These are phyloP conservation scores for Penicillium odoratum DNA, from an alignment of 495 filamentous ascomycete species.

Conservation along the genomic window DNA sequence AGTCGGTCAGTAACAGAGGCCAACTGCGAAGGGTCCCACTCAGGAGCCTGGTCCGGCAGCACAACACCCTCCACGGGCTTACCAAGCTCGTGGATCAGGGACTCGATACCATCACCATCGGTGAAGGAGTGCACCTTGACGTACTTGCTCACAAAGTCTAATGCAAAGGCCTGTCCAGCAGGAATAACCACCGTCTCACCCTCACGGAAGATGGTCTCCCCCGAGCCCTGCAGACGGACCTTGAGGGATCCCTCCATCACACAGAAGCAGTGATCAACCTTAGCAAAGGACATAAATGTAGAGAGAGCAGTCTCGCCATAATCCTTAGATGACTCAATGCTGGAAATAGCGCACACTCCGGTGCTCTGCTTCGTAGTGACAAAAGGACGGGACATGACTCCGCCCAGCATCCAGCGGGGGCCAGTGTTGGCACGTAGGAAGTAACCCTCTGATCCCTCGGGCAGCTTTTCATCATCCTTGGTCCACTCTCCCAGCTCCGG, in stretches of 20 bases:
- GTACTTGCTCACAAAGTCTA: slow-evolving; percentile 41
- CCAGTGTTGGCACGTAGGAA: slow-evolving; percentile 45
- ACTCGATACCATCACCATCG: slow-evolving; percentile 44
- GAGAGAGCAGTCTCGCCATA: slow-evolving; percentile 34
- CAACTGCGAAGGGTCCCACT: slow-evolving; percentile 24
- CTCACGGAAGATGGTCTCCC: slow-evolving; percentile 31
- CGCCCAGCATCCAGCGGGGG: slow-evolving; percentile 43
- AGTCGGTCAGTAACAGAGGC: slow-evolving; percentile 19
- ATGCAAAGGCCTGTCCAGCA: slow-evolving; percentile 38
- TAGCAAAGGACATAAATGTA: slow-evolving; percentile 35
- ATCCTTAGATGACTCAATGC: slow-evolving; percentile 41
- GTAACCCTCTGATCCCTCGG: slow-evolving; percentile 37
- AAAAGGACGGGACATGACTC: slow-evolving; percentile 45
- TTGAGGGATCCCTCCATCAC: slow-evolving; percentile 41
- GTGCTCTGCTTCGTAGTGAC: slow-evolving; percentile 44
- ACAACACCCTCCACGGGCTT: slow-evolving; percentile 27
- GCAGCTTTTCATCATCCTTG: slow-evolving; percentile 40
- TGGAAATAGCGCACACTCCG: slow-evolving; percentile 47
- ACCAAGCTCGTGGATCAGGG: slow-evolving; percentile 33
- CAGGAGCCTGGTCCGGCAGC: slow-evolving; percentile 27
- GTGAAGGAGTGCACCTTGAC: slow-evolving; percentile 44
- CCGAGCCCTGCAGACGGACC: slow-evolving; percentile 32
- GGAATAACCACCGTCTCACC: slow-evolving; percentile 46
- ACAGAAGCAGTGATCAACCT: slow-evolving; percentile 42
- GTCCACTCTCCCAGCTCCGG: slow-evolving; percentile 44